Evolutionary conservation across 441 rosid genomes (phyloP).

Genomic region (Jatropha multifida): DNA sequence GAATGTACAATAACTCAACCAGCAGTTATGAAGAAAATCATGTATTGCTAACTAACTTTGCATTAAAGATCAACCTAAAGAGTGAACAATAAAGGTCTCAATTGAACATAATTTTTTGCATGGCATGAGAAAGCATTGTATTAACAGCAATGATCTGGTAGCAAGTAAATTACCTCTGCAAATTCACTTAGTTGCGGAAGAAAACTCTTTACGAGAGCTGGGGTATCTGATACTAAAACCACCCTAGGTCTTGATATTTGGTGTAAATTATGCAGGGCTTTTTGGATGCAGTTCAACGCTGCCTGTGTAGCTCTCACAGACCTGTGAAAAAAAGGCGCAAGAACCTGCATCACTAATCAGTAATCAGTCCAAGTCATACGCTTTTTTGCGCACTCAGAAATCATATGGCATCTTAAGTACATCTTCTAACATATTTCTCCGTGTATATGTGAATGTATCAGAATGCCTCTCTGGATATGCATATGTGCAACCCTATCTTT

Average conservation of each 20-base stretch:
- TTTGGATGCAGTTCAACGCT: constrained; percentile 61
- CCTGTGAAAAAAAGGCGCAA: constrained; percentile 42
- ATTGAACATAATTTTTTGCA: not conserved
- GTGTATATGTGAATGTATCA: not conserved
- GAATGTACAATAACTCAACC: not conserved
- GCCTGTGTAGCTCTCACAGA: constrained; percentile 71
- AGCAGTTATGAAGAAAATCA: not conserved
- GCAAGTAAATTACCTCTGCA: constrained; percentile 64
- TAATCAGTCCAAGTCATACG: constrained; percentile 1
- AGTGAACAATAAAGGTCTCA: not conserved
- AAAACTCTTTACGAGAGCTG: constrained; percentile 56
- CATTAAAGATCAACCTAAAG: constrained; percentile 1
- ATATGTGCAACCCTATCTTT: not conserved
- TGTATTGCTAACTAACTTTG: not conserved
- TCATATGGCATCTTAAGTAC: not conserved
- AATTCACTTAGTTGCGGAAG: constrained; percentile 50
- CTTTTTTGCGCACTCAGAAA: not conserved
- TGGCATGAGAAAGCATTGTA: not conserved
- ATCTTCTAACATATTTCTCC: not conserved
- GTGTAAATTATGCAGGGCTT: constrained; percentile 42
- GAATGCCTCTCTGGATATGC: not conserved
- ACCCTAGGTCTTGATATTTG: constrained; percentile 51
- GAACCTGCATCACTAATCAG: constrained; percentile 21
- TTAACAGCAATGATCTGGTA: constrained; percentile 1
- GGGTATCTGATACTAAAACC: constrained; percentile 84